phyloP scores from a whole-genome alignment of 2,329 filamentous ascomycete species.

The Colletotrichum sp. region DNA sequence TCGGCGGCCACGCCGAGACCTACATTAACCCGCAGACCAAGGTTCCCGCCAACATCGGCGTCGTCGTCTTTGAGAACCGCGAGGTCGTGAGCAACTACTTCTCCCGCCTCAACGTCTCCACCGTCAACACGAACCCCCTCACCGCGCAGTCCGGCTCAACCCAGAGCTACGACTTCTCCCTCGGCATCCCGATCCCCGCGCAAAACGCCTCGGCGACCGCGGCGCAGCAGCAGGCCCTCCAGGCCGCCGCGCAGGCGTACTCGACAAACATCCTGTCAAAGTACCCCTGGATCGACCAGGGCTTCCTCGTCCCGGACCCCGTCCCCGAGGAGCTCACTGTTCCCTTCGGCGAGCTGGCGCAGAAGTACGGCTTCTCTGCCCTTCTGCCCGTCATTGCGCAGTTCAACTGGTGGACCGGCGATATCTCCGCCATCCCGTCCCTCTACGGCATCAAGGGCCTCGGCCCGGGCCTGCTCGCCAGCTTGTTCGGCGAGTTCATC shows the following conservation, averaged over 20 bases:
- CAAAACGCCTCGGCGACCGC: background rate
- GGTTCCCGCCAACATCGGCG: slow-evolving; percentile 19
- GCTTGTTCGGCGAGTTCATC: slow-evolving; percentile 25
- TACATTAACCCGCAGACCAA: slow-evolving; percentile 30
- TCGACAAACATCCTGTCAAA: slow-evolving; percentile 2
- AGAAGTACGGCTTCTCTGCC: slow-evolving; percentile 43
- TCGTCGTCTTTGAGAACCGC: slow-evolving; percentile 35
- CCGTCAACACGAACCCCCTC: slow-evolving; percentile 5
- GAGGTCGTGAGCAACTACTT: slow-evolving; percentile 40
- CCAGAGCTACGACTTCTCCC: slow-evolving; percentile 24
- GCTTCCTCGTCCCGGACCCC: slow-evolving; percentile 43
- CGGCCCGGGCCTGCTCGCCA: slow-evolving; percentile 23
- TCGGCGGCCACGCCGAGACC: slow-evolving; percentile 50
- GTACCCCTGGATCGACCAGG: slow-evolving; percentile 23
- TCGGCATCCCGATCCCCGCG: slow-evolving; percentile 6
- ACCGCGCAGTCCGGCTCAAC: background rate
- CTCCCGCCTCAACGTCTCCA: slow-evolving; percentile 33
- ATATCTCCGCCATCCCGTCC: slow-evolving; percentile 40
- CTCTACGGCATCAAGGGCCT: slow-evolving; percentile 44
- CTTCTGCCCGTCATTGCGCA: slow-evolving; percentile 36
- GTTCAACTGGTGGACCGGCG: slow-evolving; percentile 42
- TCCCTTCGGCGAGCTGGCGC: slow-evolving; percentile 45
- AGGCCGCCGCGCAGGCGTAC: slow-evolving; percentile 8
- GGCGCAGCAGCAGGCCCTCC: slow-evolving; percentile 1
- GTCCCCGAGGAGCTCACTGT: slow-evolving; percentile 49